These are phyloP conservation scores for Macrolepiota albuminosa DNA, from an alignment of 768 basidiomycete species.

Conservation along the genomic window DNA sequence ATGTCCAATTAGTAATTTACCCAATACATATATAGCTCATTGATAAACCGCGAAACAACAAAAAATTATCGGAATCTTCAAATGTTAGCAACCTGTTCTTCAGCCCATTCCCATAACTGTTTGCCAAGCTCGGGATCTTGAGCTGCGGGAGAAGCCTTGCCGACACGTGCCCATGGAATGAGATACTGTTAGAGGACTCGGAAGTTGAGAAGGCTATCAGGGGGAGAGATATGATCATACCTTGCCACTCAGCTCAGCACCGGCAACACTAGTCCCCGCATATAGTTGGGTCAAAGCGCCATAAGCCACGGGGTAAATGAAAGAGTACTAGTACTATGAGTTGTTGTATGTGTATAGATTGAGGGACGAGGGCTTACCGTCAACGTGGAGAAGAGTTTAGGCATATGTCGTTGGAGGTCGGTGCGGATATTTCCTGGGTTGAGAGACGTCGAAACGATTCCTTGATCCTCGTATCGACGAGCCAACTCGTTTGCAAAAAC, in stretches of 20 bases:
- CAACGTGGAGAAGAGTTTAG: conserved; percentile 4
- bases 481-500: conserved; percentile 36
- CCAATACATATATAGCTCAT: no score
- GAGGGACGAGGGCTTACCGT: conserved; percentile 11
- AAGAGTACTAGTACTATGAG: background rate
- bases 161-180: conserved; percentile 39
- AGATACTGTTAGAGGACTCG: conserved; percentile 25
- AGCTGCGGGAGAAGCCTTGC: conserved; percentile 15
- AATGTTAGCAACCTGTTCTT: conserved; percentile 33
- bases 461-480: conserved; percentile 33
- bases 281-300: conserved; percentile 48
- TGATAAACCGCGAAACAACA: no score
- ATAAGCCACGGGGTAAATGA: conserved; percentile 24
- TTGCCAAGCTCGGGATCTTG: conserved; percentile 26
- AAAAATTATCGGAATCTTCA: background rate
- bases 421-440: conserved; percentile 41
- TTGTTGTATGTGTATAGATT: background rate
- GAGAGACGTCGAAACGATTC: conserved; percentile 36
- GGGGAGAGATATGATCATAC: conserved; percentile 19
- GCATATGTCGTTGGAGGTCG: conserved; percentile 26
- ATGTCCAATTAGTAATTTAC: no score
- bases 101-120: conserved; percentile 37
- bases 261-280: conserved; percentile 42
- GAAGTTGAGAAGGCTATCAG: background rate
- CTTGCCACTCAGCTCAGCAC: conserved; percentile 39